phyloP scores from a whole-genome alignment of 169 alveolate species.

The Plasmodium gonderi region DNA sequence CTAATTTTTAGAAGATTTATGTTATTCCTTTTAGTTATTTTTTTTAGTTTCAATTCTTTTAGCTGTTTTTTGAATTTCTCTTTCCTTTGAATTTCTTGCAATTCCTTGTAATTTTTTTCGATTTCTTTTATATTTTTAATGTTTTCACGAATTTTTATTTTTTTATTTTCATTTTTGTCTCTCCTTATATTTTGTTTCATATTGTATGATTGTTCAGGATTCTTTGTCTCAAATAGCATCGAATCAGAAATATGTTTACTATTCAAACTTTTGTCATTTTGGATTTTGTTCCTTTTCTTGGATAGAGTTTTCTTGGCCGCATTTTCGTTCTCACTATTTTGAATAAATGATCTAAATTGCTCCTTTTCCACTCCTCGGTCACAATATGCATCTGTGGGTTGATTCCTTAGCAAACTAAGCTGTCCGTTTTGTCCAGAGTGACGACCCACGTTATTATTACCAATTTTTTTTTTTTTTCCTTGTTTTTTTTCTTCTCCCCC shows the following conservation, averaged over 20 bases:
- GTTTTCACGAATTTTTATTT: slow-evolving; percentile 47
- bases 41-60: slow-evolving; percentile 32
- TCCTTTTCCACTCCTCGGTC: too few relatives aligned
- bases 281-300: neutral
- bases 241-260: neutral
- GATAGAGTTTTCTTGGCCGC: neutral
- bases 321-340: neutral
- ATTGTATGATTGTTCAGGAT: neutral
- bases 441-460: too few relatives aligned
- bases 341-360: too few relatives aligned
- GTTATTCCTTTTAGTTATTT: slow-evolving; percentile 49
- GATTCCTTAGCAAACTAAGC: too few relatives aligned
- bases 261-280: neutral
- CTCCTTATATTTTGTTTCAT: neutral
- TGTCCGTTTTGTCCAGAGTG: too few relatives aligned
- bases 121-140: slow-evolving; percentile 60
- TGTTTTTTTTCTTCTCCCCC: neutral
- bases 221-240: neutral
- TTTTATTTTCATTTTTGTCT: neutral
- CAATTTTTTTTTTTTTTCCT: slow-evolving; percentile 8
- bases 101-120: slow-evolving; percentile 45
- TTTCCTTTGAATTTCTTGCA: slow-evolving; percentile 43
- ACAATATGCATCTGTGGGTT: too few relatives aligned
- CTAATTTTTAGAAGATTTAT: slow-evolving; percentile 42
- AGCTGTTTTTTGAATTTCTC: slow-evolving; percentile 25